These are phyloP conservation scores for Rhizopogon sp. DNA, from an alignment of 768 basidiomycete species.

Conservation along the genomic window DNA sequence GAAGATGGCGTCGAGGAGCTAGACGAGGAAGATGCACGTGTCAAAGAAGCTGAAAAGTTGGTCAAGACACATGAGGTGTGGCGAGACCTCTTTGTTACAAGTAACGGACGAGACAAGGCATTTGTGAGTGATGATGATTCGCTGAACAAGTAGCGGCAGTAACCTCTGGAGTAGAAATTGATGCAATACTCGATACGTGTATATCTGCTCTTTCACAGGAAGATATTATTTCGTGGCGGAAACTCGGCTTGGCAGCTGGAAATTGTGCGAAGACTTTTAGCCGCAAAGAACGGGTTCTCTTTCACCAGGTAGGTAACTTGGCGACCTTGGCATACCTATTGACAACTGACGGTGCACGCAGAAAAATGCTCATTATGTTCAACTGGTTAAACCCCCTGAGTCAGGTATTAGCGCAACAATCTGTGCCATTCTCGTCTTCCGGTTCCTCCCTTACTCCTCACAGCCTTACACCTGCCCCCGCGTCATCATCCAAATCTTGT, in stretches of 20 bases:
- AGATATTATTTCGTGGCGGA: conserved; percentile 43
- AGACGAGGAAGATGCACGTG: conserved; percentile 44
- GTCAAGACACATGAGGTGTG: conserved; percentile 67
- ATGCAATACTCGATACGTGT: conserved; percentile 80
- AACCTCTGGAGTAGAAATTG: conserved; percentile 54
- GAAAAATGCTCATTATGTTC: conserved; percentile 77
- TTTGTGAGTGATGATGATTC: conserved; percentile 50
- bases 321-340: conserved; percentile 1
- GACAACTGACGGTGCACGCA: conserved; percentile 22
- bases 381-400: conserved; percentile 81
- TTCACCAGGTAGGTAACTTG: conserved; percentile 55
- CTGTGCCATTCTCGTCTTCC: conserved; percentile 51
- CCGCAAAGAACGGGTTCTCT: conserved; percentile 56
- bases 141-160: conserved; percentile 1
- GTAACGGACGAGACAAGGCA: conserved; percentile 78
- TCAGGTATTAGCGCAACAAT: conserved; percentile 64
- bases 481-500: conserved; percentile 3
- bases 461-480: conserved; percentile 9
- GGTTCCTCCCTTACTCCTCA: conserved; percentile 21
- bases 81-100: conserved; percentile 75
- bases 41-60: conserved; percentile 38
- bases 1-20: conserved; percentile 37
- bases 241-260: conserved; percentile 47
- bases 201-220: conserved; percentile 65
- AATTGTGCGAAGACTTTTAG: conserved; percentile 54